Percentiles rank a stretch among this genome's conserved stretches.
These are phyloP conservation scores for Colletotrichum sublineola DNA, from an alignment of 2,329 filamentous ascomycete genomes.

Conservation along the genomic window DNA sequence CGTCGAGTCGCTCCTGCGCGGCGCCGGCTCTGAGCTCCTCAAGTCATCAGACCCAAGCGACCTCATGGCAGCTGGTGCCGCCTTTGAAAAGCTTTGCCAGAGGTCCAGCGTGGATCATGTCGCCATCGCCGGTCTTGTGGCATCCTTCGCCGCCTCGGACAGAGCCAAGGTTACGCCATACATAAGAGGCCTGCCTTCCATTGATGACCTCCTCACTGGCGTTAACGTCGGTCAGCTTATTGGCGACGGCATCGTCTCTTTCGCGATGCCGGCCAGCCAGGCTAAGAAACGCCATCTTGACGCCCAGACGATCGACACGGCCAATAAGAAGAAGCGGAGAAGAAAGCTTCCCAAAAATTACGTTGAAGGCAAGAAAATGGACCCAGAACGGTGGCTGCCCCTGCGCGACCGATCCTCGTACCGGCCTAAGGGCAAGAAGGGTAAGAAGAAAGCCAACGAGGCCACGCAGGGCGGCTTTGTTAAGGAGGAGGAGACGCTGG, in stretches of 20 bases:
- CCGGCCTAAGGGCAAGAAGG: conserved; percentile 91
- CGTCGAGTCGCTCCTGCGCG: conserved; percentile 77
- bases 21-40: conserved; percentile 86
- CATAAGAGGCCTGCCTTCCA: conserved; percentile 69
- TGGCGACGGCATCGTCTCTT: conserved; percentile 71
- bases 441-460: conserved; percentile 83
- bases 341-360: conserved; percentile 79
- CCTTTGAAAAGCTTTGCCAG: conserved; percentile 80
- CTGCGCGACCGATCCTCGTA: conserved; percentile 90
- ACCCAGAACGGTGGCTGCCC: conserved; percentile 94
- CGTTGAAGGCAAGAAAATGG: conserved; percentile 82
- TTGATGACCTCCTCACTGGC: conserved; percentile 71
- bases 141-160: conserved; percentile 77
- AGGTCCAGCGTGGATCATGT: conserved; percentile 76
- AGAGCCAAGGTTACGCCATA: conserved; percentile 68
- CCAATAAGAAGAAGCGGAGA: conserved; percentile 64
- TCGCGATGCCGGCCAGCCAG: conserved; percentile 55
- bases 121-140: conserved; percentile 86
- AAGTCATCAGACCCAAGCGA: conserved; percentile 79
- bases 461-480: conserved; percentile 88
- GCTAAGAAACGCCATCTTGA: conserved; percentile 62
- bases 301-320: conserved; percentile 47
- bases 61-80: conserved; percentile 77
- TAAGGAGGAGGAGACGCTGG: conserved; percentile 77
- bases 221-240: conserved; percentile 75